These are phyloP conservation scores for Helicosporidium sp. DNA, from an alignment of 139 green algal genomes.

Conservation along the genomic window DNA sequence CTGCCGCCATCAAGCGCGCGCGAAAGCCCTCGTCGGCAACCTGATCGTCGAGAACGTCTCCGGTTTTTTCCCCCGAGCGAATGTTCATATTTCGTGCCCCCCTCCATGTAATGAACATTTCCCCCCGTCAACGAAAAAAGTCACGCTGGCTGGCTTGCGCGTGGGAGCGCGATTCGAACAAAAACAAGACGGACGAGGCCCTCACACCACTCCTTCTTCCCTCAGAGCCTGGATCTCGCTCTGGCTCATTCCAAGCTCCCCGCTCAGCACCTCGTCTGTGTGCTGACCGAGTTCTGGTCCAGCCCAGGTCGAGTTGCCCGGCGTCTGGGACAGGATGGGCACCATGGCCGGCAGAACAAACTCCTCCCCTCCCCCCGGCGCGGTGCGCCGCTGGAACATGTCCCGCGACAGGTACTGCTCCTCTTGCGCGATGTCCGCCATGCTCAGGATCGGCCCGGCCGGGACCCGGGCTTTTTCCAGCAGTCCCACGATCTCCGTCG, in stretches of 20 bases:
- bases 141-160: too few relatives aligned
- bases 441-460: constrained; percentile 39
- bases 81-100: too few relatives aligned
- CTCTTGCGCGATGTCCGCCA: constrained; percentile 30
- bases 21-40: too few relatives aligned
- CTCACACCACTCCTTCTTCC: constrained; percentile 21
- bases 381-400: constrained; percentile 30
- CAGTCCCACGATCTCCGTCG: constrained; percentile 28
- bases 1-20: too few relatives aligned
- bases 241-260: constrained; percentile 25
- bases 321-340: constrained; percentile 24
- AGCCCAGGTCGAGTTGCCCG: constrained; percentile 41
- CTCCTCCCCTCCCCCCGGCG: constrained; percentile 9
- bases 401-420: constrained; percentile 24
- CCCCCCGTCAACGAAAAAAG: background rate
- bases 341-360: constrained; percentile 37
- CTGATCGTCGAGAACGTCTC: too few relatives aligned
- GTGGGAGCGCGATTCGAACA: too few relatives aligned
- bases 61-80: too few relatives aligned
- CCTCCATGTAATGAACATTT: too few relatives aligned
- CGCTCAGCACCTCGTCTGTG: constrained; percentile 38
- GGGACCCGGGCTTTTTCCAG: constrained; percentile 38
- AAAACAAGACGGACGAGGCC: too few relatives aligned
- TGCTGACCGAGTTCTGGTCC: constrained; percentile 49
- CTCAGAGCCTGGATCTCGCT: constrained; percentile 22